These are phyloP conservation scores for Paulownia fortunei DNA, from an alignment of 257 asterid genomes.

Conservation along the genomic window DNA sequence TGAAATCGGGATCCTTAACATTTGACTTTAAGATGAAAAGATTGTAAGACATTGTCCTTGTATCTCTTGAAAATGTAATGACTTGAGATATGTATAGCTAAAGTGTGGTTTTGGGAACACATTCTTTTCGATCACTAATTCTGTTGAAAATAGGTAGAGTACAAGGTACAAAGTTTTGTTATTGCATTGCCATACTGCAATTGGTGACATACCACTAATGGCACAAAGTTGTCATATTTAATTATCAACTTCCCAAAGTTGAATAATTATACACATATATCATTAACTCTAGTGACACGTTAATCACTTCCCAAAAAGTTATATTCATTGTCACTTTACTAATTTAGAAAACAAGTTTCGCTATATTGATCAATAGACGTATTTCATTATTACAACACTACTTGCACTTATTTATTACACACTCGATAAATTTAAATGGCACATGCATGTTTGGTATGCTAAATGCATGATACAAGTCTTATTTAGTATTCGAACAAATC, in stretches of 20 bases:
- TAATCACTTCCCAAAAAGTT: neutral
- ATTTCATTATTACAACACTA: no score
- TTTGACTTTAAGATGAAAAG: neutral
- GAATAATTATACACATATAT: neutral
- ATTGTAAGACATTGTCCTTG: neutral
- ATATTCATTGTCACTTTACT: neutral
- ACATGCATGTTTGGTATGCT: no score
- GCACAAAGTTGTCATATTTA: neutral
- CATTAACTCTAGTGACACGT: neutral
- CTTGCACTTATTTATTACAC: no score
- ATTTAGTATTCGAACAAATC: neutral
- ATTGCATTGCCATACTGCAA: neutral
- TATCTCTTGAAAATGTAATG: neutral
- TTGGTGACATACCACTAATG: neutral
- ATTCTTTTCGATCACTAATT: neutral
- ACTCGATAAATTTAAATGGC: no score
- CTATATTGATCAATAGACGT: neutral
- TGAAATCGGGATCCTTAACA: no score
- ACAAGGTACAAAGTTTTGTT: neutral
- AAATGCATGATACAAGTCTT: no score
- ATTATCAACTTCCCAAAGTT: neutral
- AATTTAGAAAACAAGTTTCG: neutral
- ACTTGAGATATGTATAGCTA: neutral
- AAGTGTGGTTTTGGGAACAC: neutral
- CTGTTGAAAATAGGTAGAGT: neutral